Evolutionary conservation across 345 rosid genomes (phyloP), one percentile per base, ranked within the genome.

Genomic region (Eucalyptus cloeziana): DNA sequence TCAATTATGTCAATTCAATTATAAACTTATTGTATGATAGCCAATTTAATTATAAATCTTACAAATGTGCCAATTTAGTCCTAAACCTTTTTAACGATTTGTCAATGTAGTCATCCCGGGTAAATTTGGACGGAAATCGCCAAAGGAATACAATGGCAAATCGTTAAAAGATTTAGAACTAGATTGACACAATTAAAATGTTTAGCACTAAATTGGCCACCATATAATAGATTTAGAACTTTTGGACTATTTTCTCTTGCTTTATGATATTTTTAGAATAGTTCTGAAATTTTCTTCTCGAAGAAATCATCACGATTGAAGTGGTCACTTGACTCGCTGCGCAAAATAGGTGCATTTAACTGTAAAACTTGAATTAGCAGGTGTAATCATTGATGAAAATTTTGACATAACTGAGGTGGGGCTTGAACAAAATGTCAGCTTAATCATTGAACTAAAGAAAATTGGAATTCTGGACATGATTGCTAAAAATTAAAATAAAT

Each of bases 91-190:
- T 52, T 52, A 52, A 7, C 1, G 10, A 52, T 52, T 52, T 19
- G 58, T 52, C 2, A 52, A 52, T 7, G 1, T 56, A 24, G 13
- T 24, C 3, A 22, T 56, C 4, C 13, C 12, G 0, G 2, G 1
- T 56, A 10, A 56, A 4, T 24, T 56, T 25, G 0, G 30, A 3
- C 1, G 0, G 3, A 56, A 56, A 56, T 56, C 30, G 1, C 30
- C 30, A 56, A 24, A 56, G 30, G 30, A 56, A 22, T 56, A 22
- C 13, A 56, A 22, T 56, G 30, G 62, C 62, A 56, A 56, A 56
- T 56, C 5, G 2, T 56, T 1, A 52, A 52, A 52, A 1, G 58
- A 52, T 19, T 52, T 52, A 21, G 4, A 52, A 21, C 10, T 19
- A 56, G 5, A 22, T 56, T 24, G 2, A 4, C 6, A 56, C 30